phyloP scores from a whole-genome alignment of 2,329 filamentous ascomycete genomes.

The Stylonectria norvegica region DNA sequence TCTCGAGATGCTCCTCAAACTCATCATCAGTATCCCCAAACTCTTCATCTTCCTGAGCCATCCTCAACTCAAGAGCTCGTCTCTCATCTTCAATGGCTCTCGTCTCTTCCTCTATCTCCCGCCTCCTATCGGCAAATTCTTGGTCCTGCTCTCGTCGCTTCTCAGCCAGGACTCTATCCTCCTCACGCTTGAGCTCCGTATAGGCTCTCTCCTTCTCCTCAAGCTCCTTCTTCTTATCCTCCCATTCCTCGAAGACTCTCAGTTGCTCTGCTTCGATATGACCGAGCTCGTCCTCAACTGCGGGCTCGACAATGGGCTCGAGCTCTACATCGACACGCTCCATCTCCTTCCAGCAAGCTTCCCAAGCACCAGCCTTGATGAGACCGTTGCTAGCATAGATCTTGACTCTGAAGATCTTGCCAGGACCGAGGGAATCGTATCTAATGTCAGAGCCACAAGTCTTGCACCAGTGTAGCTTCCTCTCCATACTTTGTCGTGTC shows the following conservation, averaged over 20 bases:
- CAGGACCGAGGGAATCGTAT: constrained; percentile 50
- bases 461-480: constrained; percentile 52
- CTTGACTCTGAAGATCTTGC: constrained; percentile 71
- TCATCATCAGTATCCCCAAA: not conserved
- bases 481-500: constrained; percentile 19
- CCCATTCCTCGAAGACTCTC: constrained; percentile 35
- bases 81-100: constrained; percentile 9
- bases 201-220: constrained; percentile 20
- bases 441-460: constrained; percentile 55
- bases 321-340: constrained; percentile 96
- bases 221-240: constrained; percentile 35
- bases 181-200: constrained; percentile 34
- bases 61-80: not conserved
- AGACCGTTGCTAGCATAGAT: constrained; percentile 93
- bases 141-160: constrained; percentile 24
- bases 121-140: constrained; percentile 18
- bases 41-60: not conserved
- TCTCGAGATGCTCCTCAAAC: constrained; percentile 1
- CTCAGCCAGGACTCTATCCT: constrained; percentile 29
- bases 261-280: constrained; percentile 48
- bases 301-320: constrained; percentile 64
- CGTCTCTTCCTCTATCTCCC: constrained; percentile 14
- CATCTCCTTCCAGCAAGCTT: constrained; percentile 95
- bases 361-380: constrained; percentile 89
- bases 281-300: constrained; percentile 58